A percentile compares a stretch with the other conserved stretches of the same genome.
Conservation (phyloP, 306 rosid species). For the Begonia fuchsioides region DNA sequence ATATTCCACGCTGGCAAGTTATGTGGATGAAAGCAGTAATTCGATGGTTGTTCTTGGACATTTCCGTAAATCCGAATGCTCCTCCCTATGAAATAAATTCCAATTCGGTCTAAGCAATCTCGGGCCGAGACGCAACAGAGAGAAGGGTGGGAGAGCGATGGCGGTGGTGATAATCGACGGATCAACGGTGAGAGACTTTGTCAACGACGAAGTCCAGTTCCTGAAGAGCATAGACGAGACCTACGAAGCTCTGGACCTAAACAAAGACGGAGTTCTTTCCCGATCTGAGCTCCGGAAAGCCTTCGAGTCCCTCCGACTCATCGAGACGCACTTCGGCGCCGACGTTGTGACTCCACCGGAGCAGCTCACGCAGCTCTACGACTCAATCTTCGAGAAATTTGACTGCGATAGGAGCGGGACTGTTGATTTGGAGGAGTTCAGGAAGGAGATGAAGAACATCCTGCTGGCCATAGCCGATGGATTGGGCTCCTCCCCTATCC, state of each 20-base stretch:
- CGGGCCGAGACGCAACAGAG: no score
- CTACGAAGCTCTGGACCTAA: conserved; percentile 41
- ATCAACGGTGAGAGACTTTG: conserved; percentile 62
- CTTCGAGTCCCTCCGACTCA: conserved; percentile 58
- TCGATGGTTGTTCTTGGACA: no score
- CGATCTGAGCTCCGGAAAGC: conserved; percentile 69
- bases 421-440: conserved; percentile 51
- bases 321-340: conserved; percentile 67
- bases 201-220: conserved; percentile 33
- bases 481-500: conserved; percentile 62
- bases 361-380: conserved; percentile 44
- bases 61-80: no score
- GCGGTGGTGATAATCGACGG: conserved; percentile 67
- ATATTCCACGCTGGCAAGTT: no score
- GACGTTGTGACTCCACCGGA: conserved; percentile 57
- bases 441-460: conserved; percentile 66
- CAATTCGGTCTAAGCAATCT: no score
- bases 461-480: conserved; percentile 85
- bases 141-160: conserved; percentile 11
- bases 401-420: conserved; percentile 50
- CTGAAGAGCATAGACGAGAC: conserved; percentile 41
- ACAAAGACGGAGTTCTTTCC: conserved; percentile 73
- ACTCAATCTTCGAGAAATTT: conserved; percentile 59
- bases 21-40: no score
- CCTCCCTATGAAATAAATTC: no score